These are phyloP conservation scores for Metschnikowia gelsemii DNA, from an alignment of 805 yeast species.

Conservation along the genomic window DNA sequence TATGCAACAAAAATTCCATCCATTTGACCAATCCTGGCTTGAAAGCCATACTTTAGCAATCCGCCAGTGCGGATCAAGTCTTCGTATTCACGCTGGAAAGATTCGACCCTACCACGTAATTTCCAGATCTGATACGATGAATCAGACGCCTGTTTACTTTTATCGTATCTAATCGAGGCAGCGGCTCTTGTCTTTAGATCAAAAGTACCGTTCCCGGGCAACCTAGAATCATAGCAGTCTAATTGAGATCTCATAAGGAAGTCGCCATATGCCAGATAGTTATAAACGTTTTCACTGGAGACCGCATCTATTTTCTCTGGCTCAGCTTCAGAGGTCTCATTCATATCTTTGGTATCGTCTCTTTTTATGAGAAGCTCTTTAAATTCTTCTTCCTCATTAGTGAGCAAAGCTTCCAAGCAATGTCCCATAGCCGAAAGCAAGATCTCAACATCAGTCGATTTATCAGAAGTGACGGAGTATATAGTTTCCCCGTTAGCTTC, in stretches of 20 bases:
- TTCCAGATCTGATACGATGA: constrained; percentile 68
- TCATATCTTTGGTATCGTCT: constrained; percentile 7
- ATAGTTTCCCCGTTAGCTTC: constrained; percentile 28
- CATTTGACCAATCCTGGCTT: constrained; percentile 94
- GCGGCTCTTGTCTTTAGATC: constrained; percentile 92
- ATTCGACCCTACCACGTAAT: constrained; percentile 64
- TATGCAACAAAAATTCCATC: constrained; percentile 93
- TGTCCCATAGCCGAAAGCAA: constrained; percentile 75
- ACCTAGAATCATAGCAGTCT: constrained; percentile 71
- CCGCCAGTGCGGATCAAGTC: constrained; percentile 74
- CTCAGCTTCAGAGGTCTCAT: neutral
- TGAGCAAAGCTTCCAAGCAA: constrained; percentile 71
- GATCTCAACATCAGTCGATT: constrained; percentile 62
- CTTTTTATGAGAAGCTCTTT: constrained; percentile 30
- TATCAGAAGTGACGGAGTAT: constrained; percentile 71
- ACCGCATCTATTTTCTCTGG: neutral
- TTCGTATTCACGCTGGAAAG: constrained; percentile 75
- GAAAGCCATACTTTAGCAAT: constrained; percentile 79
- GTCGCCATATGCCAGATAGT: constrained; percentile 65
- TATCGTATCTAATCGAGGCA: constrained; percentile 77
- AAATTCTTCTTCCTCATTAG: constrained; percentile 56
- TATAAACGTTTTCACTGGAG: constrained; percentile 46
- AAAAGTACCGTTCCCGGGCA: constrained; percentile 91
- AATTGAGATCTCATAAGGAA: constrained; percentile 87
- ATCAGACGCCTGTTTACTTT: constrained; percentile 53